phyloP scores from a whole-genome alignment of 345 rosid species.

The Pelargonium nanum region DNA sequence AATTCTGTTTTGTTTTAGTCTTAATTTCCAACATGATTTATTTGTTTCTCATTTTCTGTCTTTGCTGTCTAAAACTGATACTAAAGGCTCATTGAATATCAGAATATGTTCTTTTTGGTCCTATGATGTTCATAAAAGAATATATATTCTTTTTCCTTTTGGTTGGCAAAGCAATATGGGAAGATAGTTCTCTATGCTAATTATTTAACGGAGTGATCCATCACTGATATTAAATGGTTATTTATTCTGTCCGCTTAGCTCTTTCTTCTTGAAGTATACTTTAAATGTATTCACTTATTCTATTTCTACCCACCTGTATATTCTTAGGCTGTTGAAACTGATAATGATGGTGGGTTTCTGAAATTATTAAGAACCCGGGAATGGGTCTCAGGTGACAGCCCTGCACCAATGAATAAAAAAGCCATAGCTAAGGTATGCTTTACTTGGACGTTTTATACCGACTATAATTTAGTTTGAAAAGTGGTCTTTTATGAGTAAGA shows the following conservation, averaged over 20 bases:
- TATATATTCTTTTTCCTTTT: background rate
- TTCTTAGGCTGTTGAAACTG: slow-evolving; percentile 27
- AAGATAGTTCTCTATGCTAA: no score
- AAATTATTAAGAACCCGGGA: slow-evolving; percentile 58
- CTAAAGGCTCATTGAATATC: background rate
- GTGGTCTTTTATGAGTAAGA: background rate
- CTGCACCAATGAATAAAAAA: slow-evolving; percentile 77
- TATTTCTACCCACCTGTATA: background rate
- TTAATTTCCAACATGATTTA: background rate
- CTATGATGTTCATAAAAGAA: background rate
- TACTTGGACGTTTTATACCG: background rate
- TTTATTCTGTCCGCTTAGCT: background rate
- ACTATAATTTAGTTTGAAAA: background rate
- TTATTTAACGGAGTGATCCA: background rate
- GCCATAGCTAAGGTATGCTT: slow-evolving; percentile 46
- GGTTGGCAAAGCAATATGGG: background rate
- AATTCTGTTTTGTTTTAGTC: no score
- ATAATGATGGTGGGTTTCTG: slow-evolving; percentile 52
- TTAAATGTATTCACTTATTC: background rate
- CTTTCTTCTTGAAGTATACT: background rate
- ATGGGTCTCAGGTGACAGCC: slow-evolving; percentile 56
- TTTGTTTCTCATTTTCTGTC: background rate
- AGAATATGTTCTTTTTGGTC: background rate
- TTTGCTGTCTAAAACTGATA: background rate
- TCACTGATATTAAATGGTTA: background rate